Percentiles rank a stretch among this genome's conserved stretches.
phyloP scores from a whole-genome alignment of 768 basidiomycete species.

The Serpula lacrymans region DNA sequence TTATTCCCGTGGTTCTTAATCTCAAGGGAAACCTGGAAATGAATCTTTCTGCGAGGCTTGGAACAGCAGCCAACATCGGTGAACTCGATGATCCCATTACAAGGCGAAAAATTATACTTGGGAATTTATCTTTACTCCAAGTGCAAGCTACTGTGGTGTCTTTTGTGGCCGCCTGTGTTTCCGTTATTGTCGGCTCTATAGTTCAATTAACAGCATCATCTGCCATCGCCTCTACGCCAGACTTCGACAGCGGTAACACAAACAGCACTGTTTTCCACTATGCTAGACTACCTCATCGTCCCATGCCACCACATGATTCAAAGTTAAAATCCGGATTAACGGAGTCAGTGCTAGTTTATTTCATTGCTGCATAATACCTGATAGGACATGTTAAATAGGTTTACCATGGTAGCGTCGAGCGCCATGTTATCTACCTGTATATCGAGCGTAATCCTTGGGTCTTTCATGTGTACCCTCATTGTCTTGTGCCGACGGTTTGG shows the following conservation, averaged over 20 bases:
- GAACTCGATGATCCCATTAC: conserved; percentile 72
- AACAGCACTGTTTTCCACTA: conserved; percentile 11
- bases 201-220: conserved; percentile 37
- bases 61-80: conserved; percentile 92
- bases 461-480: conserved; percentile 88
- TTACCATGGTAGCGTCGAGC: conserved; percentile 72
- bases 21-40: conserved; percentile 99
- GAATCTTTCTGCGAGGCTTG: conserved; percentile 95
- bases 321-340: conserved; percentile 34
- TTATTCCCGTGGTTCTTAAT: conserved; percentile 91
- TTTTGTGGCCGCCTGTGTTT: conserved; percentile 76
- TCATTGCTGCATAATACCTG: conserved; percentile 5
- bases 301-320: conserved; percentile 22
- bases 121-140: conserved; percentile 84
- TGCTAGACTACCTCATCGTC: conserved; percentile 18
- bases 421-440: conserved; percentile 79
- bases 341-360: conserved; percentile 29
- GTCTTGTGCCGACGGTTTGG: conserved; percentile 71
- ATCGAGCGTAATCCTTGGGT: conserved; percentile 77
- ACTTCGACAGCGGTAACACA: conserved; percentile 6
- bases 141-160: conserved; percentile 92
- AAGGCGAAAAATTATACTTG: conserved; percentile 65
- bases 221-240: conserved; percentile 1
- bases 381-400: conserved; percentile 38
- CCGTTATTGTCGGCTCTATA: conserved; percentile 67